phyloP scores from a whole-genome alignment of 2,329 filamentous ascomycete species.

The Aspergillus proliferans region DNA sequence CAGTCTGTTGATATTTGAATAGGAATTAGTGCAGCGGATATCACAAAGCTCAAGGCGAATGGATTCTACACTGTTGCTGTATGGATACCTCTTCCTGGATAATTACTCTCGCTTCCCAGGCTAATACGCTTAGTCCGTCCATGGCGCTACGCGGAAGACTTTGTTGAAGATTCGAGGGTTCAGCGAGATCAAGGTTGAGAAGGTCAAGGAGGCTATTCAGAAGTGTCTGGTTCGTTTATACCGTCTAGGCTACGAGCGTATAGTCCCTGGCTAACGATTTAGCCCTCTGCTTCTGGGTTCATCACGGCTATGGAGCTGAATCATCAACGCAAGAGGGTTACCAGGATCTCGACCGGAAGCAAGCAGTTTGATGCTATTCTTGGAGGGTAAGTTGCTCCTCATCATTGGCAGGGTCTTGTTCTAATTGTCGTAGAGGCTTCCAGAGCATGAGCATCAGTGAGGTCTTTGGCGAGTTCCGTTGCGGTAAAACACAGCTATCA shows the following conservation, averaged over 20 bases:
- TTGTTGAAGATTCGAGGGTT: slow-evolving; percentile 64
- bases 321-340: slow-evolving; percentile 56
- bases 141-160: slow-evolving; percentile 53
- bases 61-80: slow-evolving; percentile 60
- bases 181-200: slow-evolving; percentile 65
- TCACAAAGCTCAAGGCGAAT: slow-evolving; percentile 58
- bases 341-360: slow-evolving; percentile 63
- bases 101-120: neutral
- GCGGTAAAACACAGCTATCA: slow-evolving; percentile 64
- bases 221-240: slow-evolving; percentile 51
- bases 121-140: slow-evolving; percentile 45
- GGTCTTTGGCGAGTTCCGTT: slow-evolving; percentile 42
- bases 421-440: slow-evolving; percentile 49
- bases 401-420: neutral
- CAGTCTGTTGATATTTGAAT: neutral
- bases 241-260: slow-evolving; percentile 35
- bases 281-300: slow-evolving; percentile 57
- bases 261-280: slow-evolving; percentile 32
- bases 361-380: slow-evolving; percentile 61
- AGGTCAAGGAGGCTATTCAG: slow-evolving; percentile 61
- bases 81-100: slow-evolving; percentile 14
- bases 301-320: slow-evolving; percentile 61
- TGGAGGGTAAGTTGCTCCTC: slow-evolving; percentile 45
- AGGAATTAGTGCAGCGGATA: slow-evolving; percentile 61
- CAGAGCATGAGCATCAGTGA: slow-evolving; percentile 65